phyloP scores from a whole-genome alignment of 805 yeast species.

The Kluyveromyces siamensis region DNA sequence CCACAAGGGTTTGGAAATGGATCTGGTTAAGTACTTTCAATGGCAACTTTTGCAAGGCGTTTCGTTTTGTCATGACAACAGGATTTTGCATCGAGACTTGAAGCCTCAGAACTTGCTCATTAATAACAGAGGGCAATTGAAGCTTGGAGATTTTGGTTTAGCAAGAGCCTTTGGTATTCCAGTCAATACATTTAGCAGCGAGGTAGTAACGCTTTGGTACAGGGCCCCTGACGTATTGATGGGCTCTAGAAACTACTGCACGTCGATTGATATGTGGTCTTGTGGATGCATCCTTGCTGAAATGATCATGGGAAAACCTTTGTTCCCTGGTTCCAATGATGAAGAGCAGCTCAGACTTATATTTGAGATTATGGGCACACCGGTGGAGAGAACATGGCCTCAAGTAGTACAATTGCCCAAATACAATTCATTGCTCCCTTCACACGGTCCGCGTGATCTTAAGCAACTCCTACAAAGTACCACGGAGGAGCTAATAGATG shows the following conservation, averaged over 20 bases:
- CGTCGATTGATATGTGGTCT: constrained; percentile 99
- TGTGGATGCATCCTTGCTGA: constrained; percentile 97
- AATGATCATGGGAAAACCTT: constrained; percentile 90
- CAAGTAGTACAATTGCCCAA: constrained; percentile 87
- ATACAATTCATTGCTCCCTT: constrained; percentile 87
- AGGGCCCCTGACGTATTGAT: constrained; percentile 91
- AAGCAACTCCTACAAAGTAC: constrained; percentile 25
- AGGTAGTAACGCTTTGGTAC: constrained; percentile 96
- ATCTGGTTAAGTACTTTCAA: constrained; percentile 83
- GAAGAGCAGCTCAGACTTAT: constrained; percentile 94
- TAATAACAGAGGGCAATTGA: constrained; percentile 90
- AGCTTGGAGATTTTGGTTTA: constrained; percentile 86
- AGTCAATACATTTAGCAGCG: constrained; percentile 92
- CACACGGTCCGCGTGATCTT: constrained; percentile 71
- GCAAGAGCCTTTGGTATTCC: constrained; percentile 98
- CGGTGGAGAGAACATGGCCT: constrained; percentile 90
- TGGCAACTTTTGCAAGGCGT: constrained; percentile 87
- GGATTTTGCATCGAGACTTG: constrained; percentile 90
- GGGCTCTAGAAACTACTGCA: constrained; percentile 95
- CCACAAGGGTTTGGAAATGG: constrained; percentile 30
- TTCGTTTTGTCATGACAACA: constrained; percentile 86
- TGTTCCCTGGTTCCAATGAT: constrained; percentile 96
- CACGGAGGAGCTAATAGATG: constrained; percentile 21
- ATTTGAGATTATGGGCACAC: constrained; percentile 88
- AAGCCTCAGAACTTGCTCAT: constrained; percentile 94